These are phyloP conservation scores for Backusella circina DNA, from an alignment of 192 early-diverging fungal genomes.

Conservation along the genomic window DNA sequence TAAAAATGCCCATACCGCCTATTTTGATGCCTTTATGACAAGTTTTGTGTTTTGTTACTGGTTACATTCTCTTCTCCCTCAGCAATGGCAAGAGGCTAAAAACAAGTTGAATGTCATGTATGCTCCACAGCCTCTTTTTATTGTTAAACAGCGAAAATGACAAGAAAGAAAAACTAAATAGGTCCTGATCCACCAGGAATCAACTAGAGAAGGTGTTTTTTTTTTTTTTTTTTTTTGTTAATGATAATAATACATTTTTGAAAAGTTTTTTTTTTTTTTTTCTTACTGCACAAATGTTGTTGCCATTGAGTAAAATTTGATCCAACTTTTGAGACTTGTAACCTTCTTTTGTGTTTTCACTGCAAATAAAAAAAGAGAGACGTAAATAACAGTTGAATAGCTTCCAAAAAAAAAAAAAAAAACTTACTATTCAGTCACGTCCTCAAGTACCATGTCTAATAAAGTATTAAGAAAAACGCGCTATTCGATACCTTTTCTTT, in stretches of 20 bases:
- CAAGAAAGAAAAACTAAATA: background rate
- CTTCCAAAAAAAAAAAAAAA: no score
- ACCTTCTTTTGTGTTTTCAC: conserved; percentile 77
- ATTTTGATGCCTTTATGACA: conserved; percentile 97
- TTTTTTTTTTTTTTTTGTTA: background rate
- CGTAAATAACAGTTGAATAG: no score
- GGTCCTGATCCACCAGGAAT: conserved; percentile 57
- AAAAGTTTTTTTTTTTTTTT: background rate
- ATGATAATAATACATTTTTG: background rate
- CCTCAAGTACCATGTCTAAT: conserved; percentile 92
- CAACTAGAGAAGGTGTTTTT: conserved; percentile 31
- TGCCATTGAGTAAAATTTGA: conserved; percentile 95
- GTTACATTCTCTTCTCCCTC: background rate
- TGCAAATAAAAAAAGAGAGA: conserved; percentile 25
- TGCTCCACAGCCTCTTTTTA: background rate
- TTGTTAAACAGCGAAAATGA: background rate
- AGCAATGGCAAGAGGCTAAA: background rate
- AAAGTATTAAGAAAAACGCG: background rate
- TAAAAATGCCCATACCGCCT: conserved; percentile 76
- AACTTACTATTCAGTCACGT: conserved; percentile 92
- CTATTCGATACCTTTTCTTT: background rate
- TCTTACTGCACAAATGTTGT: conserved; percentile 92
- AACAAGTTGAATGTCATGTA: background rate
- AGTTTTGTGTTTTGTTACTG: conserved; percentile 78
- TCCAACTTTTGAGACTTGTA: conserved; percentile 73